These are phyloP conservation scores for Bonnemaisonia californica DNA, from an alignment of 31 red algal species.

Conservation along the genomic window DNA sequence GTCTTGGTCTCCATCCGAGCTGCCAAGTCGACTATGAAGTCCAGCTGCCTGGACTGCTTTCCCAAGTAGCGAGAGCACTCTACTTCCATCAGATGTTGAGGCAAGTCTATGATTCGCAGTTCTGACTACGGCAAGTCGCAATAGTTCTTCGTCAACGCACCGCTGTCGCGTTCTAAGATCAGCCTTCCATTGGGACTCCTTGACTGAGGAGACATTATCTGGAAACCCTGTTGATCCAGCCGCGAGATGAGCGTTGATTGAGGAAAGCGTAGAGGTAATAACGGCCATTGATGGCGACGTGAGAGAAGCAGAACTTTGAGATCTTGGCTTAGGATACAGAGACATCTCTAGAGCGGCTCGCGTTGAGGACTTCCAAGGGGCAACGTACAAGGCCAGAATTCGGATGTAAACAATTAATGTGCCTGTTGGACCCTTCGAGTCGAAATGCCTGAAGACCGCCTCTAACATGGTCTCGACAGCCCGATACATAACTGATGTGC, in stretches of 20 bases:
- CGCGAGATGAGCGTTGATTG: conserved; percentile 44
- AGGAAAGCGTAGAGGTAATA: conserved; percentile 33
- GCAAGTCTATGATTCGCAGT: conserved; percentile 30
- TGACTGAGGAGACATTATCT: conserved; percentile 36
- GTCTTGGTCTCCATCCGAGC: conserved; percentile 23
- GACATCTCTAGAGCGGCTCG: background rate
- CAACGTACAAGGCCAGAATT: conserved; percentile 44
- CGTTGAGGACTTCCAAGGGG: conserved; percentile 35
- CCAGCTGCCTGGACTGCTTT: conserved; percentile 36
- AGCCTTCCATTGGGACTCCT: conserved; percentile 36
- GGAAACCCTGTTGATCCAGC: conserved; percentile 33
- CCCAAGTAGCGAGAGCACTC: conserved; percentile 25
- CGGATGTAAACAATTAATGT: conserved; percentile 38
- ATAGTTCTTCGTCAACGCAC: conserved; percentile 20
- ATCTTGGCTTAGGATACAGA: conserved; percentile 35
- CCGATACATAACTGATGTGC: conserved; percentile 30
- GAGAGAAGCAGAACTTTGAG: background rate
- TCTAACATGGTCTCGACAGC: conserved; percentile 29
- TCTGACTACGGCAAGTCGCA: conserved; percentile 27
- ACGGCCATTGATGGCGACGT: conserved; percentile 26
- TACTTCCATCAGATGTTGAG: conserved; percentile 27
- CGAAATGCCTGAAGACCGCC: conserved; percentile 25
- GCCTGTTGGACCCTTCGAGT: background rate
- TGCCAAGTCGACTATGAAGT: background rate
- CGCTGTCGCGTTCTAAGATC: conserved; percentile 6